These are phyloP conservation scores for Chaetothyriales sp. DNA, from an alignment of 2,329 filamentous ascomycete species.

Conservation along the genomic window DNA sequence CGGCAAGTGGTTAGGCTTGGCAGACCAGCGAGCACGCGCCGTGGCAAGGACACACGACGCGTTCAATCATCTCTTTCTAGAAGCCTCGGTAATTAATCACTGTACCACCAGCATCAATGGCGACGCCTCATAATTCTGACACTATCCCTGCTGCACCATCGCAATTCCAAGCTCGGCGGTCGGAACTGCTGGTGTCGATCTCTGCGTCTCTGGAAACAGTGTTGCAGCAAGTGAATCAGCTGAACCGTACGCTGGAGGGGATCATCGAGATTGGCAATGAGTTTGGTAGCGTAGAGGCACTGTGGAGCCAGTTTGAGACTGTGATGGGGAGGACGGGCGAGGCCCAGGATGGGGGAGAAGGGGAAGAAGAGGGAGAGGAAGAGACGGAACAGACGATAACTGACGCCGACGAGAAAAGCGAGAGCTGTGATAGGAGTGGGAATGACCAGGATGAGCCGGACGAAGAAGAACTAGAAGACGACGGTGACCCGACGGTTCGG, in stretches of 20 bases:
- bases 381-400: not conserved
- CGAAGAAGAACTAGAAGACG: not conserved
- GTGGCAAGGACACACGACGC: too few species aligned
- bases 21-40: too few species aligned
- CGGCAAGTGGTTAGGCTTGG: too few species aligned
- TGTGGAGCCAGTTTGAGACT: slow-evolving; percentile 95
- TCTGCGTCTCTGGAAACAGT: slow-evolving; percentile 62
- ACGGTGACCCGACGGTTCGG: not conserved
- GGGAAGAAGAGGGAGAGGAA: slow-evolving; percentile 8
- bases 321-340: slow-evolving; percentile 67
- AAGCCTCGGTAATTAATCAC: not conserved
- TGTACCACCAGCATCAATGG: not conserved
- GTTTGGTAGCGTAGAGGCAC: slow-evolving; percentile 87
- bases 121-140: not conserved
- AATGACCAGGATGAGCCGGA: not conserved
- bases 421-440: not conserved
- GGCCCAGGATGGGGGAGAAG: slow-evolving; percentile 18
- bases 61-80: too few species aligned
- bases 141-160: slow-evolving; percentile 2
- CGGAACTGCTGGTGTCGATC: slow-evolving; percentile 17
- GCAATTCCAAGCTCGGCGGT: slow-evolving; percentile 22
- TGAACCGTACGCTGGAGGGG: slow-evolving; percentile 84
- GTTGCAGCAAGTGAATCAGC: slow-evolving; percentile 86
- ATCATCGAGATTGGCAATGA: slow-evolving; percentile 93
- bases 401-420: slow-evolving; percentile 1